Percentiles rank a stretch among this genome's conserved stretches.
Conservation (phyloP, 2,329 filamentous ascomycete genomes). For the Scedosporium dehoogii region DNA sequence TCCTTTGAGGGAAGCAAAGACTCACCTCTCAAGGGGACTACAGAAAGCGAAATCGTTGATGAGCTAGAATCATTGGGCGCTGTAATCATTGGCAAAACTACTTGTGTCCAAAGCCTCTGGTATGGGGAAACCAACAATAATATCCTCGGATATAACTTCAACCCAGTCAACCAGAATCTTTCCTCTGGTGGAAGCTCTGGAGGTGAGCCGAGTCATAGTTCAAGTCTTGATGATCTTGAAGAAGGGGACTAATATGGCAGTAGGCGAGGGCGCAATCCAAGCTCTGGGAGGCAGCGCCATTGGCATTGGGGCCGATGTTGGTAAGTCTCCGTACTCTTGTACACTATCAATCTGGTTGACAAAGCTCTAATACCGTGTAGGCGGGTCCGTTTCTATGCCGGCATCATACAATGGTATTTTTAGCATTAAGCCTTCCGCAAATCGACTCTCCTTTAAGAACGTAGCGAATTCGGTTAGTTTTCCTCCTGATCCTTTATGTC, state of each 20-base stretch:
- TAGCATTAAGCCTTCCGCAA: conserved; percentile 4
- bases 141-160: conserved; percentile 3
- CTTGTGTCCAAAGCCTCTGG: conserved; percentile 6
- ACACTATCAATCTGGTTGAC: no score
- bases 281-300: conserved; percentile 1
- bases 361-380: not conserved
- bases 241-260: not conserved
- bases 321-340: not conserved
- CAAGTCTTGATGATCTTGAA: not conserved
- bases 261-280: conserved; percentile 2
- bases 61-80: conserved; percentile 40
- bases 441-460: conserved; percentile 1
- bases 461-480: conserved; percentile 4
- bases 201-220: not conserved
- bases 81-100: conserved; percentile 43
- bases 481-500: not conserved
- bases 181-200: conserved; percentile 5
- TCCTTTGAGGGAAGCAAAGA: not conserved
- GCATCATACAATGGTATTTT: conserved; percentile 1
- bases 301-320: not conserved
- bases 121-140: conserved; percentile 5
- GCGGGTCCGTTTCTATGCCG: conserved; percentile 1
- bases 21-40: conserved; percentile 32
- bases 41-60: conserved; percentile 37
- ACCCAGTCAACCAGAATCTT: conserved; percentile 4